Conservation (phyloP, 2,329 filamentous ascomycete species). For the Arthrocladium fulminans region DNA sequence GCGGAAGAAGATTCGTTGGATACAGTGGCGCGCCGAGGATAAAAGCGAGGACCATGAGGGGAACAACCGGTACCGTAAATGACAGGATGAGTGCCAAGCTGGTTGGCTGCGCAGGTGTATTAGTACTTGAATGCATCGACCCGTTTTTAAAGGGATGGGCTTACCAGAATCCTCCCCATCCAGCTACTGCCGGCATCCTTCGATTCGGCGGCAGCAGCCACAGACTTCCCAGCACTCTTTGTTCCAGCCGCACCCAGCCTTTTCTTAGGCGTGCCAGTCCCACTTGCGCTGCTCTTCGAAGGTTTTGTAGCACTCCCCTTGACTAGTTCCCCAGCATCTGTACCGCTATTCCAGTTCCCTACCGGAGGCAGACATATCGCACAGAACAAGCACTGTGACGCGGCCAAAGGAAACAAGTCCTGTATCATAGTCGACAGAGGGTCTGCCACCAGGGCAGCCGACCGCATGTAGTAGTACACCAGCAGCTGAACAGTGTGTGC, state of each 20-base stretch:
- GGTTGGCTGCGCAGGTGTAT: constrained; percentile 14
- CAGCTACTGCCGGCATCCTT: constrained; percentile 12
- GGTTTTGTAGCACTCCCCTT: constrained; percentile 13
- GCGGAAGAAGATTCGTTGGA: constrained; percentile 60
- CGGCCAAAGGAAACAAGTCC: constrained; percentile 53
- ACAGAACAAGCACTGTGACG: constrained; percentile 54
- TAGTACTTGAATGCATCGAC: background rate
- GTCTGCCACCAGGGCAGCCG: constrained; percentile 58
- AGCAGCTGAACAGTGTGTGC: constrained; percentile 61
- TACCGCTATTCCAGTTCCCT: constrained; percentile 28
- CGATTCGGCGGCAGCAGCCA: constrained; percentile 8
- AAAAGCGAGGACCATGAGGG: constrained; percentile 52
- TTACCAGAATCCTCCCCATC: constrained; percentile 22
- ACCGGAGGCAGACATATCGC: constrained; percentile 51
- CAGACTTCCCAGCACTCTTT: constrained; percentile 8
- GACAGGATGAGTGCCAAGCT: constrained; percentile 53
- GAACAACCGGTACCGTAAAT: constrained; percentile 45
- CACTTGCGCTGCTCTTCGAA: constrained; percentile 7
- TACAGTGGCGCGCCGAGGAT: constrained; percentile 76
- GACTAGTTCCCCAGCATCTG: constrained; percentile 14
- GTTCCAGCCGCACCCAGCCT: constrained; percentile 5
- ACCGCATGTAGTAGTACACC: constrained; percentile 53
- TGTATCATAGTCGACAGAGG: constrained; percentile 56
- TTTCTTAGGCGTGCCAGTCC: constrained; percentile 17
- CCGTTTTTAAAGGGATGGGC: background rate